Evolutionary conservation across 2,329 filamentous ascomycete genomes (phyloP), one percentile per base, ranked within the genome.

Genomic region (Cercospora canescens): DNA sequence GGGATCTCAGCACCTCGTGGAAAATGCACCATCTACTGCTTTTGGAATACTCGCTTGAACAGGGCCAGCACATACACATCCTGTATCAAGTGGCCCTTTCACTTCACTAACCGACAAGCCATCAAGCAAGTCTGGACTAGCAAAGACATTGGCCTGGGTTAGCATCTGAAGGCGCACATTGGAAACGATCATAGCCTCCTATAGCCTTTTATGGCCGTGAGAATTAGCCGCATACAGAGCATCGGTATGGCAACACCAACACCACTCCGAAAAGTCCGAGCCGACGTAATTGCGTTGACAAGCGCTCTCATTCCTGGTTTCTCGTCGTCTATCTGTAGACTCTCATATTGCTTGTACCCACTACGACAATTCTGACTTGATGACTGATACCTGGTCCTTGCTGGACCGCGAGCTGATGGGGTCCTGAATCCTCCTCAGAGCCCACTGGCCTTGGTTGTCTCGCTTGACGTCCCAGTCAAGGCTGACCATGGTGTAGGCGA

Each of bases 381-480:
- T n/a, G 12, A 62, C 34, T 8, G 34, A 55, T 16, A 56, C 12
- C 4, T 56, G 28, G n/a, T 56, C 52, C 21, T 35, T 56, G 30
- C 52, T 56, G 4, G 52, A 34, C 1, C 52, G 52, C 16, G n/a
- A n/a, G 30, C 28, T 35, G 30, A 56, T 56, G 9, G 52, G 52
- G 24, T 62, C 9, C 26, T 55, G 12, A 18, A 34, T 11, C 50
- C 34, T 62, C n/a, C 35, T 35, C 48, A 62, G 48, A 41, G 60
- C 60, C 60, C 60, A 62, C 16, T 56, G 60, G 14, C 45, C 60
- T 28, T 56, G 32, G 7, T 62, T 62, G 50, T 55, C 60, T 45
- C 60, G 60, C 60, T 62, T 62, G 32, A 62, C 34, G 14, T 62
- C 60, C 21, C 34, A 62, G 24, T 50, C 60, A 5, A 62, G 60